Evolutionary conservation across 495 filamentous ascomycete genomes (phyloP).

Genomic region (Xylaria nigripes): DNA sequence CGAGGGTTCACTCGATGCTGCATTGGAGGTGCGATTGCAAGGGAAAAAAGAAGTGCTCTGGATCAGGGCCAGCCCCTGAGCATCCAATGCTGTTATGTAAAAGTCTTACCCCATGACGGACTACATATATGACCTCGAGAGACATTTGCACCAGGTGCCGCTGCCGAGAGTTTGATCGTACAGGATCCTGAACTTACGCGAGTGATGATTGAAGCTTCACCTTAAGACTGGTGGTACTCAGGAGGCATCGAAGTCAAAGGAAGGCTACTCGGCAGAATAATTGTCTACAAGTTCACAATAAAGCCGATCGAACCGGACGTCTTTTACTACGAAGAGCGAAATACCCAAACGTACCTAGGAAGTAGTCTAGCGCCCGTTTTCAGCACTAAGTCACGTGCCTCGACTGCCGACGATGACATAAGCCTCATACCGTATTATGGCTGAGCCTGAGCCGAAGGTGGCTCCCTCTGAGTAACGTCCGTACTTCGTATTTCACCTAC

Average conservation of each 20-base stretch:
- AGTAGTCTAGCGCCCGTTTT: not conserved
- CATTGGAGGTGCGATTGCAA: not conserved
- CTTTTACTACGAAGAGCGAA: too few relatives aligned
- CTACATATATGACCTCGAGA: conserved; percentile 76
- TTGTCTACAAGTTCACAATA: too few relatives aligned
- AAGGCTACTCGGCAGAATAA: too few relatives aligned
- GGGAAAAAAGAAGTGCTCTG: not conserved
- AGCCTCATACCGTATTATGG: too few relatives aligned
- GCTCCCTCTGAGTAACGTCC: too few relatives aligned
- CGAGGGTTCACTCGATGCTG: conserved; percentile 2
- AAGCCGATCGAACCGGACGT: not conserved
- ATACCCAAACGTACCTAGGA: too few relatives aligned
- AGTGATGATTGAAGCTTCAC: not conserved
- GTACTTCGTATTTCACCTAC: too few relatives aligned
- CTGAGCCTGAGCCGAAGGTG: too few relatives aligned
- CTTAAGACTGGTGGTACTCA: not conserved
- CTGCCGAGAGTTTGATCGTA: not conserved
- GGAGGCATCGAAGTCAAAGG: not conserved
- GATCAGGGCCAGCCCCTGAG: not conserved
- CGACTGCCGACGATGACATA: not conserved
- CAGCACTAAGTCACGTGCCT: not conserved
- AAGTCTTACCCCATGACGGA: conserved; percentile 71
- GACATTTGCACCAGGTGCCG: conserved; percentile 27
- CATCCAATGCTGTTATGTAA: not conserved
- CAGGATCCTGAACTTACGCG: not conserved